These are phyloP conservation scores for Daedaleopsis nitida DNA, from an alignment of 768 basidiomycete species.

Conservation along the genomic window DNA sequence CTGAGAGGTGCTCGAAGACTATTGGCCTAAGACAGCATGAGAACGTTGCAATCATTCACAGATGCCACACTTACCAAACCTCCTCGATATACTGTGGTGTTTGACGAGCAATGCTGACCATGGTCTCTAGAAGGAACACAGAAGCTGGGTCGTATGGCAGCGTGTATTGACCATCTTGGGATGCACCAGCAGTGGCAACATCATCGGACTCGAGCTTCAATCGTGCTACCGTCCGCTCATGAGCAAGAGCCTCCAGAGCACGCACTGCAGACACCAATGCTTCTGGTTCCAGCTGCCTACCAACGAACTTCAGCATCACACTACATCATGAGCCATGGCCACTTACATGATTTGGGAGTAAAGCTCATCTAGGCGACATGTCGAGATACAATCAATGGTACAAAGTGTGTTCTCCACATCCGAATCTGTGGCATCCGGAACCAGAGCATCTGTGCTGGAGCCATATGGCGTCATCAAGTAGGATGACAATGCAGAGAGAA, in stretches of 20 bases:
- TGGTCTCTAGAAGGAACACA: slow-evolving; percentile 91
- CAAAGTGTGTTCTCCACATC: slow-evolving; percentile 95
- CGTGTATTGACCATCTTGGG: slow-evolving; percentile 47
- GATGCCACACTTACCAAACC: slow-evolving; percentile 65
- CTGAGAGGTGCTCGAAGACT: slow-evolving; percentile 90
- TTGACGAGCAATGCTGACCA: slow-evolving; percentile 86
- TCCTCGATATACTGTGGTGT: slow-evolving; percentile 81
- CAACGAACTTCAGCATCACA: neutral
- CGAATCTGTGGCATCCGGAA: slow-evolving; percentile 85
- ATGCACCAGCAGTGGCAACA: slow-evolving; percentile 31
- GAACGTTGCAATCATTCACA: neutral
- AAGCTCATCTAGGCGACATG: slow-evolving; percentile 91
- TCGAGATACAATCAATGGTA: slow-evolving; percentile 92
- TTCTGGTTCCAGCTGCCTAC: slow-evolving; percentile 75
- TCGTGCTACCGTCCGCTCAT: slow-evolving; percentile 83
- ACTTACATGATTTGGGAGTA: slow-evolving; percentile 92
- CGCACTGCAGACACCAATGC: slow-evolving; percentile 83
- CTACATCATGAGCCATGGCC: neutral
- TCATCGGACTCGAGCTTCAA: slow-evolving; percentile 74
- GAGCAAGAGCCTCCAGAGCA: slow-evolving; percentile 87
- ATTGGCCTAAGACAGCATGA: slow-evolving; percentile 66
- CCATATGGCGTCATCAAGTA: slow-evolving; percentile 97
- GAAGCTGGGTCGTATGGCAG: slow-evolving; percentile 95
- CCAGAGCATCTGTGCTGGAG: slow-evolving; percentile 67
- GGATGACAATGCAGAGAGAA: slow-evolving; percentile 90